phyloP scores from a whole-genome alignment of 805 yeast genomes.

The Candida boleticola region DNA sequence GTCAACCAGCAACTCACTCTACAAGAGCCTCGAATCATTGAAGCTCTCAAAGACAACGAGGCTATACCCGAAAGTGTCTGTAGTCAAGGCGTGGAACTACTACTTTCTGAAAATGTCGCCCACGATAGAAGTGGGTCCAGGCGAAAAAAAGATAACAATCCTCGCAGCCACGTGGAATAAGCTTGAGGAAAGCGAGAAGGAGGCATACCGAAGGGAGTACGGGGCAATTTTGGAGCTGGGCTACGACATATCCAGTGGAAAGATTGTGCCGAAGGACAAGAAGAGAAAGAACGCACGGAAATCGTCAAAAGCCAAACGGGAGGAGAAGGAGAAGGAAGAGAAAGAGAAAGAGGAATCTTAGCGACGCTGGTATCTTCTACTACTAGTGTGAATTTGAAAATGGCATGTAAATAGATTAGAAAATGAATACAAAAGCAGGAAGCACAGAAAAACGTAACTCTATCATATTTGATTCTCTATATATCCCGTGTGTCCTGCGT shows the following conservation, averaged over 20 bases:
- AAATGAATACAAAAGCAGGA: too few relatives aligned
- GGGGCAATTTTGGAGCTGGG: constrained; percentile 23
- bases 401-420: too few relatives aligned
- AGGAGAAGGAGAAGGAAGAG: constrained; percentile 20
- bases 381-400: too few relatives aligned
- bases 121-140: not conserved
- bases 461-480: too few relatives aligned
- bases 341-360: not conserved
- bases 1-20: not conserved
- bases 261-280: constrained; percentile 19
- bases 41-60: not conserved
- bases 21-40: not conserved
- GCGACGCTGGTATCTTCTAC: too few relatives aligned
- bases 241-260: constrained; percentile 26
- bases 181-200: constrained; percentile 23
- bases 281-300: not conserved
- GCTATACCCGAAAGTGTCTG: constrained; percentile 11
- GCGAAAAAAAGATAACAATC: not conserved
- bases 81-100: constrained; percentile 7
- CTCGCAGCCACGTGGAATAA: constrained; percentile 17
- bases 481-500: not conserved
- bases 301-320: too few relatives aligned
- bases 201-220: constrained; percentile 26
- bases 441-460: too few relatives aligned
- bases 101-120: not conserved